Evolutionary conservation across 352 stramenopile species (phyloP), one percentile per base, ranked within the genome.

Genomic region (Phytophthora hybrid): DNA sequence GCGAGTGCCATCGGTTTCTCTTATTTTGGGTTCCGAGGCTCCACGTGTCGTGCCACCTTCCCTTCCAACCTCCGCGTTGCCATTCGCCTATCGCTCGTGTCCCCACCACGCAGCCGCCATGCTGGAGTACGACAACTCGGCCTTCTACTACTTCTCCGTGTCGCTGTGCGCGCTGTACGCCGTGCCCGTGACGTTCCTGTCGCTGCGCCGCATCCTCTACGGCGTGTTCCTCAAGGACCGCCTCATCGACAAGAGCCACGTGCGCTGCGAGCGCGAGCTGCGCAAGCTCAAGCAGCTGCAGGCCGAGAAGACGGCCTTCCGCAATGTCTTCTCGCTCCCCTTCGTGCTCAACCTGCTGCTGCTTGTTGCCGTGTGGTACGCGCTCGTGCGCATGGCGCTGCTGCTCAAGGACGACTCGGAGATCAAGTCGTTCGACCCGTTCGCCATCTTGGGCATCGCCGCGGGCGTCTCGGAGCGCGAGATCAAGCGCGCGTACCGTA

Each of bases 61-160:
- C 44, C n/a, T n/a, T n/a, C n/a, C 51, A 55, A 64, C 56, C 57
- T 14, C 32, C 11, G 10, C 37, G 37, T 44, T 44, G 37, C 37
- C 70, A 76, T 69, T 78, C 66, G 62, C 58, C 34, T 53, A 61
- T 26, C 23, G 23, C 23, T 75, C 61, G 59, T 55, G 57, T 46
- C 26, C 21, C 44, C 41, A 19, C 18, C 10, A 10, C 55, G 10
- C 37, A 13, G 39, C 34, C 55, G 71, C 74, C 64, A 98, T 98
- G 97, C 84, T 99, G 61, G 96, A 99, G 81, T 99, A 99, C 90
- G 98, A 99, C 87, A 98, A 99, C 83, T 98, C 96, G 59, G 98
- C 97, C 74, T 99, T 99, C 88, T 99, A 99, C 86, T 99, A 99
- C 89, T 99, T 99, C 80, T 97, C 92, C 14, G 89, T 99, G 81